Percentiles rank a stretch among this genome's conserved stretches.
phyloP scores from a whole-genome alignment of 2,329 filamentous ascomycete species.

The Arthrobotrys sphaeroides region DNA sequence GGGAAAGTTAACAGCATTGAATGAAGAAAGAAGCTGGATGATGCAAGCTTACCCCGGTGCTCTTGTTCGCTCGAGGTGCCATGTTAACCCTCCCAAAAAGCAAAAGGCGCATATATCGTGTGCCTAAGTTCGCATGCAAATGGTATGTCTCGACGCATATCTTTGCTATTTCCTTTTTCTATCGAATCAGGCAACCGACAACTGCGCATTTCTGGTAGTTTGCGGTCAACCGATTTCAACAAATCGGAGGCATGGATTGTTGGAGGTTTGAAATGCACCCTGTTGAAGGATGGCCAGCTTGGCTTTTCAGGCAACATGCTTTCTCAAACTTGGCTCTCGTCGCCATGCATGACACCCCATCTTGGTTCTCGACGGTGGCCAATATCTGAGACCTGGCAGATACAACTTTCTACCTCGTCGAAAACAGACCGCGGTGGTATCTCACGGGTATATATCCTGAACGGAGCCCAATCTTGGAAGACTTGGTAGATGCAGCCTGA shows the following conservation, averaged over 20 bases:
- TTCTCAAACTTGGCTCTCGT: conserved; percentile 44
- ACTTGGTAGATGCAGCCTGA: conserved; percentile 31
- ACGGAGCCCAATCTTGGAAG: conserved; percentile 1
- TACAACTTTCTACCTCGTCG: background rate
- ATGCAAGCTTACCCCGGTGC: conserved; percentile 19
- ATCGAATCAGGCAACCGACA: conserved; percentile 46
- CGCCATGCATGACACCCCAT: conserved; percentile 40
- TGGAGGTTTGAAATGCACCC: conserved; percentile 9
- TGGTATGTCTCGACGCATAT: conserved; percentile 14
- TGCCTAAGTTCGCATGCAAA: conserved; percentile 22
- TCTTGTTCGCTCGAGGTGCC: background rate
- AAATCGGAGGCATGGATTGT: conserved; percentile 23
- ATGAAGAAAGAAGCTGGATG: background rate
- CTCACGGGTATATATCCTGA: conserved; percentile 16
- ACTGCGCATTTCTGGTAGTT: conserved; percentile 9
- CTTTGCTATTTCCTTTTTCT: conserved; percentile 27
- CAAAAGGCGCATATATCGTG: conserved; percentile 25
- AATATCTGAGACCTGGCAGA: conserved; percentile 15
- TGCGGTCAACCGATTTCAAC: conserved; percentile 4
- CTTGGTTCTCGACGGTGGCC: conserved; percentile 13
- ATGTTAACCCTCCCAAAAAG: conserved; percentile 2
- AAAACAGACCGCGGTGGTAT: conserved; percentile 1
- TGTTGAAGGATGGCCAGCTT: conserved; percentile 43
- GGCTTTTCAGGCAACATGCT: conserved; percentile 54
- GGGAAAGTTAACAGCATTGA: conserved; percentile 24